phyloP scores from a whole-genome alignment of 805 yeast genomes.

The Yarrowia divulgata region DNA sequence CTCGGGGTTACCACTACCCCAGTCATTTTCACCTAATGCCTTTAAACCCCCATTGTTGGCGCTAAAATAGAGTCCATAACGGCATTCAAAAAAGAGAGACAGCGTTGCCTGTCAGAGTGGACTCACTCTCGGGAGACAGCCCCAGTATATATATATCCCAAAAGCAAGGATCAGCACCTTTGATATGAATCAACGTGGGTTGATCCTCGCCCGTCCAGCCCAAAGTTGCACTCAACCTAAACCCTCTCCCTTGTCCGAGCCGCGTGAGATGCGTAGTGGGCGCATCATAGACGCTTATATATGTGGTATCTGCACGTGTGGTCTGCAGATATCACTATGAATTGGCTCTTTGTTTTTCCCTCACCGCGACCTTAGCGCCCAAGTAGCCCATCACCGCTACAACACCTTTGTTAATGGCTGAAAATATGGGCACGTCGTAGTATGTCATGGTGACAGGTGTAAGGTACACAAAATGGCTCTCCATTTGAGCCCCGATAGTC shows the following conservation, averaged over 20 bases:
- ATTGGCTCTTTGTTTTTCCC: slow-evolving; percentile 19
- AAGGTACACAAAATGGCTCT: no score
- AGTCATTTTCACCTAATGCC: slow-evolving; percentile 1
- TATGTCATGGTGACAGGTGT: not conserved
- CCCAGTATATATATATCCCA: not conserved
- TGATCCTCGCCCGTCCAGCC: not conserved
- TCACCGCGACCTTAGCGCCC: slow-evolving; percentile 7
- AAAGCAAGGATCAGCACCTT: not conserved
- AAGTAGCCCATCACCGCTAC: not conserved
- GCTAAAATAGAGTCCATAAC: not conserved
- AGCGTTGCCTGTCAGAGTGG: not conserved
- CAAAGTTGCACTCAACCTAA: slow-evolving; percentile 15
- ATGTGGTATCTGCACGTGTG: slow-evolving; percentile 28
- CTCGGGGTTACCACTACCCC: slow-evolving; percentile 1
- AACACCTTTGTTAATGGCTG: not conserved
- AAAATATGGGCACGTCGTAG: not conserved
- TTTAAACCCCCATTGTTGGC: not conserved
- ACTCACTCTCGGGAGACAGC: not conserved
- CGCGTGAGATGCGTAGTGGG: not conserved
- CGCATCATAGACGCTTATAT: not conserved
- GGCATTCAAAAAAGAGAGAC: not conserved
- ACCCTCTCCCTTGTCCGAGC: not conserved
- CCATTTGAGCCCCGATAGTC: no score
- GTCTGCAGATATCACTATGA: slow-evolving; percentile 6
- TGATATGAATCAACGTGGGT: not conserved